These are phyloP conservation scores for Penicillium sp. DNA, from an alignment of 2,329 filamentous ascomycete species.

Conservation along the genomic window DNA sequence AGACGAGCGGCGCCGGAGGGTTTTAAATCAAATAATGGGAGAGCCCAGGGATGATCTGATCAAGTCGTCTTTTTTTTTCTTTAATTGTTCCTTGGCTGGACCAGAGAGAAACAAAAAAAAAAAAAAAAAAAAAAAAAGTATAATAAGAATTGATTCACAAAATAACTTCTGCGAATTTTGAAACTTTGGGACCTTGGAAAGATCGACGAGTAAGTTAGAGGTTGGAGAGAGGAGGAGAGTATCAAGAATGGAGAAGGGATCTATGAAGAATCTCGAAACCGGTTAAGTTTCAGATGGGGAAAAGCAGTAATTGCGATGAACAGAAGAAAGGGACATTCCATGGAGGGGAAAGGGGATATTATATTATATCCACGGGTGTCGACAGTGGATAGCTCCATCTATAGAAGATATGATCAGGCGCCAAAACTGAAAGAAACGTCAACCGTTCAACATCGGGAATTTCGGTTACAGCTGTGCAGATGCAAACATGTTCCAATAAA, in stretches of 20 bases:
- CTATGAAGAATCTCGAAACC: constrained; percentile 22
- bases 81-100: neutral
- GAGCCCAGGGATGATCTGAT: neutral
- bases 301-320: constrained; percentile 9
- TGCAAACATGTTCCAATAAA: constrained; percentile 35
- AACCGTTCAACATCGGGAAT: constrained; percentile 31
- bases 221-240: neutral
- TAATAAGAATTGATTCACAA: neutral
- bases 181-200: neutral
- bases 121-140: neutral
- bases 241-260: constrained; percentile 24
- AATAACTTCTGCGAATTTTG: neutral
- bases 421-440: constrained; percentile 24
- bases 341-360: constrained; percentile 29
- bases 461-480: constrained; percentile 40
- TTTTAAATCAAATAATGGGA: neutral
- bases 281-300: constrained; percentile 10
- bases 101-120: neutral
- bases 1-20: neutral
- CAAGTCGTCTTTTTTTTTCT: neutral
- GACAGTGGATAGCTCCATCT: constrained; percentile 34
- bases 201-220: neutral
- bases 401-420: constrained; percentile 36
- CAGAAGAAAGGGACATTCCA: constrained; percentile 13
- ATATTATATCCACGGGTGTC: constrained; percentile 22